Evolutionary conservation across 2,329 filamentous ascomycete species (phyloP).

Genomic region (Fusarium secorum): DNA sequence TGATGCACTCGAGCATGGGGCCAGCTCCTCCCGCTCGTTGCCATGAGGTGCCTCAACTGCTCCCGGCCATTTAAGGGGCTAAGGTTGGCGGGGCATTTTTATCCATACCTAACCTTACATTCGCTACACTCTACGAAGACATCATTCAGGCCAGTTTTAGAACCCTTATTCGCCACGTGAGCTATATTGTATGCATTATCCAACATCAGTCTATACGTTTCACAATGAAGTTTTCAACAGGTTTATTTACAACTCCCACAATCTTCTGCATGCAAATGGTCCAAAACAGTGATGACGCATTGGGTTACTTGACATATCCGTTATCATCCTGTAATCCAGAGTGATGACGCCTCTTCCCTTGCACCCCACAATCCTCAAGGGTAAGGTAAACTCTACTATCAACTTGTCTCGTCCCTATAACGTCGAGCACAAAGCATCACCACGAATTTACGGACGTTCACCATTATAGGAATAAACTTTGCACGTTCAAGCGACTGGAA

Average conservation of each 20-base stretch:
- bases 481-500: not conserved
- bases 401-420: not conserved
- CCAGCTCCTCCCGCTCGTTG: conserved; percentile 16
- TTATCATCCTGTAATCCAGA: not conserved
- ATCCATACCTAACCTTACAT: not conserved
- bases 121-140: conserved; percentile 1
- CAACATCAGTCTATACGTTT: not conserved
- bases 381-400: not conserved
- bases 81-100: conserved; percentile 24
- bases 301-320: not conserved
- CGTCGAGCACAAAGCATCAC: not conserved
- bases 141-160: conserved; percentile 15
- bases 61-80: conserved; percentile 21
- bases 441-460: not conserved
- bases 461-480: not conserved
- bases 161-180: conserved; percentile 15
- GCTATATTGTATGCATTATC: not conserved
- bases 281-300: not conserved
- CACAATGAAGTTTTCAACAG: not conserved
- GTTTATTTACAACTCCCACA: not conserved
- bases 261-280: not conserved
- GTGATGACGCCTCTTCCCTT: conserved; percentile 12
- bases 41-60: not conserved
- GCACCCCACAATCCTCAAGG: not conserved
- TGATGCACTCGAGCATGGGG: conserved; percentile 16